Evolutionary conservation across 169 alveolate genomes (phyloP), one percentile per base, ranked within the genome.

Genomic region (Plasmodium gaboni): DNA sequence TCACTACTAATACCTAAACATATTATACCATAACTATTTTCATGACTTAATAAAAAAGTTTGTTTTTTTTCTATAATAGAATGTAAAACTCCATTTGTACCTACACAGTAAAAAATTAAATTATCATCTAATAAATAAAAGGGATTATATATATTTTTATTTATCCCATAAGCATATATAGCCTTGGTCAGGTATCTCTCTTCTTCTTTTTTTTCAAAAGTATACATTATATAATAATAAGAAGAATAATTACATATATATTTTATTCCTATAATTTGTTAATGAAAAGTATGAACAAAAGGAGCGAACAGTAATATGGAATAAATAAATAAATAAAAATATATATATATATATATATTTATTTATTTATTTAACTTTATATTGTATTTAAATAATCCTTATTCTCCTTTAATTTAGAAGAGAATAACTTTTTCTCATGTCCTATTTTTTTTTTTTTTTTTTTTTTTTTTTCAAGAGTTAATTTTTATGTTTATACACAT

Each of bases 81-180:
- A 72, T 83, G 91, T 2, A 83, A 53, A n/a, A 83, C 91, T 19
- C 86, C 91, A 83, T 83, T 83, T 15, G 59, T 48, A 10, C 91
- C 91, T 32, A 83, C 48, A 17, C 91, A 55, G 51, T 83, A 83
- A 51, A 69, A 83, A 68, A 83, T 24, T 10, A 65, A 69, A 51
- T 83, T 83, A 2, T 83, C 73, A 44, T 83, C 85, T 69, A 83
- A 3, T 13, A 83, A 53, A 69, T 44, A 24, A 83, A 83, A 83
- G 3, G 91, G 91, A 13, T 83, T 83, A 28, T 53, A 59, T 32
- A 83, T 42, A n/a, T 69, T 83, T 50, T 50, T 68, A 61, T 63
- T 63, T 83, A 83, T 83, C 22, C 91, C 91, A 15, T 83, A 83
- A 2, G 91, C 91, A 70, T 83, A 83, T 15, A 83, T 53, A 13